phyloP scores from a whole-genome alignment of 148 eudicot genomes.

The Camellia japonica region DNA sequence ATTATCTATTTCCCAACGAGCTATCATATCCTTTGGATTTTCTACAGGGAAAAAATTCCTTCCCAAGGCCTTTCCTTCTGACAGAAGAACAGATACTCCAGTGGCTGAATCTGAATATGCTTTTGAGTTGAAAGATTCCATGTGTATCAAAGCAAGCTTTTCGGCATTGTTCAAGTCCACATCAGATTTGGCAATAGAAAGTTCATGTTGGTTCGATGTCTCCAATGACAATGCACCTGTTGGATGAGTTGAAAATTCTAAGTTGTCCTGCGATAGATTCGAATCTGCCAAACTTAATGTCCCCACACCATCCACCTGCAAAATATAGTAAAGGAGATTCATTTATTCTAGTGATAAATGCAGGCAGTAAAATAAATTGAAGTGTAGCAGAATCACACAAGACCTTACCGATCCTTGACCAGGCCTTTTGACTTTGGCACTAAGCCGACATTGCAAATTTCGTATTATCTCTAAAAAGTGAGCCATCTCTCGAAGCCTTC shows the following conservation, averaged over 20 bases:
- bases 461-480: slow-evolving; percentile 72
- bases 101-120: slow-evolving; percentile 31
- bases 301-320: slow-evolving; percentile 51
- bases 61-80: slow-evolving; percentile 37
- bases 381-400: slow-evolving; percentile 11
- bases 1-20: slow-evolving; percentile 85
- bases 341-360: slow-evolving; percentile 1
- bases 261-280: slow-evolving; percentile 35
- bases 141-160: slow-evolving; percentile 56
- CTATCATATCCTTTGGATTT: slow-evolving; percentile 92
- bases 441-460: slow-evolving; percentile 61
- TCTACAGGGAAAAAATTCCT: slow-evolving; percentile 42
- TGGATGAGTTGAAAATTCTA: slow-evolving; percentile 27
- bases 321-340: slow-evolving; percentile 16
- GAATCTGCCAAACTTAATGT: slow-evolving; percentile 32
- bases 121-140: slow-evolving; percentile 34
- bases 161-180: slow-evolving; percentile 34
- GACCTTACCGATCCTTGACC: slow-evolving; percentile 60
- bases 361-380: background rate
- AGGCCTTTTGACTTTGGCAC: slow-evolving; percentile 58
- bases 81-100: slow-evolving; percentile 36
- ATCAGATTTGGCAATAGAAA: slow-evolving; percentile 26
- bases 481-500: slow-evolving; percentile 72
- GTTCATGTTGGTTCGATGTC: slow-evolving; percentile 37
- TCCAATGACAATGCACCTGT: slow-evolving; percentile 35